Evolutionary conservation across 805 yeast genomes (phyloP), one percentile per base, ranked within the genome.

Genomic region (Suhomyces canberraensis): DNA sequence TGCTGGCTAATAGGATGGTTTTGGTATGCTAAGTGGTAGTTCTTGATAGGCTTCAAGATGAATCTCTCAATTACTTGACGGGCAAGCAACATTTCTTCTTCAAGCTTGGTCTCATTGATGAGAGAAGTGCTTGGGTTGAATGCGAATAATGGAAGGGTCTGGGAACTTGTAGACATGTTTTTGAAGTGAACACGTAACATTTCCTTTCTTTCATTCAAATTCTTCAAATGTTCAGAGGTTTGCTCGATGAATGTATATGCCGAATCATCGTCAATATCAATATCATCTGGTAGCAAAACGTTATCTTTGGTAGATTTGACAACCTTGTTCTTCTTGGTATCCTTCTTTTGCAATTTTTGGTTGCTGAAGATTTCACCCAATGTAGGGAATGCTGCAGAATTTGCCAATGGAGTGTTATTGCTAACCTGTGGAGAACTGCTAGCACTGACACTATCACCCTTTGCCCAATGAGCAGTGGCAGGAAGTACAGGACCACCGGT

Each of bases 381-480:
- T 1, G 84, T 70, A 33, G 84, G 82, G 67, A 79, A 78, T 2
- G 83, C 76, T 4, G 77, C 68, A 11, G 73, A 53, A 48, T 73
- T 68, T 3, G 78, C 66, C 45, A 73, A 53, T 16, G 65, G 60
- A 5, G 61, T 52, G 42, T 52, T 56, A 35, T 51, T 53, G 30
- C 56, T 54, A 6, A 59, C 61, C 3, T 71, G 51, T 6, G 76
- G 73, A 3, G 73, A 64, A 16, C 56, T 58, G 24, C 58, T 54
- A 24, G 57, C 60, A 7, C 60, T 56, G 11, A 44, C 47, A 11
- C 54, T 40, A 25, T 42, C 40, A 35, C 47, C 39, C 40, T 57
- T 60, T 5, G 69, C 68, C 90, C 90, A 82, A 3, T 84, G 78
- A 1, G 83, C 86, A 14, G 88, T 75, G 1, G 83, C 73, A 7